Conservation (phyloP, 257 asterid species). For the Handroanthus guayacan region DNA sequence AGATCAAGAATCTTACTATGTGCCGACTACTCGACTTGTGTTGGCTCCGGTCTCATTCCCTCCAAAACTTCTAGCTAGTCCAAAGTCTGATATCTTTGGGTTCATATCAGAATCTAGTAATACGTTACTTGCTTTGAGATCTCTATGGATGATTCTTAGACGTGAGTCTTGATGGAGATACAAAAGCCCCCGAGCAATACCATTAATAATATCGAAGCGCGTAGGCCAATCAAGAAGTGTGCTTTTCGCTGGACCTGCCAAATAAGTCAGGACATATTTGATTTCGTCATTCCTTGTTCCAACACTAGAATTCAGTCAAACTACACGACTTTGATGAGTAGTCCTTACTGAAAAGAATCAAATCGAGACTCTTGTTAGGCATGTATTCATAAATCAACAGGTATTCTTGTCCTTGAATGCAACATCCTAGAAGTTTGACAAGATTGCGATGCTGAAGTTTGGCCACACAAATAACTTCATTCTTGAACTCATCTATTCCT, state of each 20-base stretch:
- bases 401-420: constrained; percentile 34
- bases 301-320: background rate
- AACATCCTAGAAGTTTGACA: constrained; percentile 37
- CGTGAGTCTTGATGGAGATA: constrained; percentile 34
- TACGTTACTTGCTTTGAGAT: constrained; percentile 27
- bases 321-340: background rate
- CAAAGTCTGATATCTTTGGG: constrained; percentile 33
- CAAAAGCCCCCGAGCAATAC: constrained; percentile 36
- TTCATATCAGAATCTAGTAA: constrained; percentile 27
- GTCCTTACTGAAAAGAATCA: constrained; percentile 30
- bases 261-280: background rate
- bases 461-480: constrained; percentile 24
- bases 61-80: constrained; percentile 26
- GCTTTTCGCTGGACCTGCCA: constrained; percentile 24
- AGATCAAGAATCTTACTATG: constrained; percentile 28
- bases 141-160: constrained; percentile 34
- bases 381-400: constrained; percentile 30
- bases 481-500: constrained; percentile 33
- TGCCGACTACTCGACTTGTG: constrained; percentile 34
- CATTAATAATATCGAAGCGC: constrained; percentile 28
- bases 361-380: constrained; percentile 31
- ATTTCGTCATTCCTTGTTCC: too few relatives aligned
- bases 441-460: constrained; percentile 36
- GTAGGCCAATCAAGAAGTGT: constrained; percentile 26
- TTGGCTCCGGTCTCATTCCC: constrained; percentile 32